phyloP scores from a whole-genome alignment of 306 rosid species.

The Malus sylvestris region DNA sequence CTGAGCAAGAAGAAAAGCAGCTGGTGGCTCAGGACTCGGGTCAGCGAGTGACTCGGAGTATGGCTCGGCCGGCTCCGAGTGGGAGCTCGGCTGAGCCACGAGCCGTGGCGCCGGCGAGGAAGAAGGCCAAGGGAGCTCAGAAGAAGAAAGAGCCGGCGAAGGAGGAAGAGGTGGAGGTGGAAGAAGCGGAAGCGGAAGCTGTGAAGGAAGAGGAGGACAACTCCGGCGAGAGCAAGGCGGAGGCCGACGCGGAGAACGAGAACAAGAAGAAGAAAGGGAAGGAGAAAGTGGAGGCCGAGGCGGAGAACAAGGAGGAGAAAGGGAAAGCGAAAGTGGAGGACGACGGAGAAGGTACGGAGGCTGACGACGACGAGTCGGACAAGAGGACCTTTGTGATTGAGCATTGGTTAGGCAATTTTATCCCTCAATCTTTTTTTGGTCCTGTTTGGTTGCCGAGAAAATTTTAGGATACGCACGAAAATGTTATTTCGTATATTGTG shows the following conservation, averaged over 20 bases:
- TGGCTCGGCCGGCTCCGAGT: background rate
- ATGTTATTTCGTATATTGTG: background rate
- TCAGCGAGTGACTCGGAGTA: conserved; percentile 15
- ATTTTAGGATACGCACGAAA: background rate
- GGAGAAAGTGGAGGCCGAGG: too few relatives aligned
- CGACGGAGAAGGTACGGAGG: background rate
- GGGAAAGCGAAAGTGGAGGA: background rate
- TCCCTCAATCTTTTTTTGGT: background rate
- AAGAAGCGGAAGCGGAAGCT: conserved; percentile 1
- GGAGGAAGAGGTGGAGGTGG: background rate
- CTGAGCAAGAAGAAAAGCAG: background rate
- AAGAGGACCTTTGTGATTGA: conserved; percentile 38
- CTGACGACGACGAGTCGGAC: background rate
- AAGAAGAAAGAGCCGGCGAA: background rate
- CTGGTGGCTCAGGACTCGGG: conserved; percentile 26
- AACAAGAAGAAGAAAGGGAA: too few relatives aligned
- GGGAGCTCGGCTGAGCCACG: background rate
- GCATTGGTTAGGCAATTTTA: conserved; percentile 32
- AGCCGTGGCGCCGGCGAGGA: background rate
- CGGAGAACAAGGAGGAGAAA: too few relatives aligned
- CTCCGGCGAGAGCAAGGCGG: background rate
- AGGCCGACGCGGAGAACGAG: background rate
- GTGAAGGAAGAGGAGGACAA: conserved; percentile 18
- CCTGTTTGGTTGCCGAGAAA: background rate
- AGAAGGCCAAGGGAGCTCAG: background rate